These are phyloP conservation scores for Diddensiella santjacobensis DNA, from an alignment of 805 yeast species.

Conservation along the genomic window DNA sequence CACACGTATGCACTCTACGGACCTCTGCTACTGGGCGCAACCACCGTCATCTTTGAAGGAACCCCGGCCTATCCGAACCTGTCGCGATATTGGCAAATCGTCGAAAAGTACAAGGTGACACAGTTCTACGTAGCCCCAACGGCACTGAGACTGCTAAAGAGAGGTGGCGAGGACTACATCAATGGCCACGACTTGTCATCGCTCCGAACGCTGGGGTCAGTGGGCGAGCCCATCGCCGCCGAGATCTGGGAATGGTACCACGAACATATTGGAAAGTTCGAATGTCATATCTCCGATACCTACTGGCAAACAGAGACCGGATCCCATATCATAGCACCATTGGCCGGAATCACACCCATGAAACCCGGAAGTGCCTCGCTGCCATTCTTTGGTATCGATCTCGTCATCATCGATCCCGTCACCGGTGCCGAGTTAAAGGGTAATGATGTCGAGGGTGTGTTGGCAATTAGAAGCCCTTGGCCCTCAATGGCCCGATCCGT, in stretches of 20 bases:
- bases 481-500: constrained; percentile 99
- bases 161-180: constrained; percentile 85
- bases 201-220: constrained; percentile 92
- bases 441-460: constrained; percentile 92
- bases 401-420: constrained; percentile 90
- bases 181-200: constrained; percentile 77
- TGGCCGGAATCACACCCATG: constrained; percentile 91
- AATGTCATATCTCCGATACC: constrained; percentile 91
- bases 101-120: constrained; percentile 85
- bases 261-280: constrained; percentile 82
- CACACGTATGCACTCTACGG: constrained; percentile 96
- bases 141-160: constrained; percentile 83
- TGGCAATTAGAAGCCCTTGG: constrained; percentile 89
- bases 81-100: constrained; percentile 95
- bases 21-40: constrained; percentile 82
- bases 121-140: constrained; percentile 99
- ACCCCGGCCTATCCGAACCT: constrained; percentile 96
- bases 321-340: constrained; percentile 87
- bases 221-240: constrained; percentile 97
- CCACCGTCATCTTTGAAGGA: constrained; percentile 92
- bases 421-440: constrained; percentile 79
- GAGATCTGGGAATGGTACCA: constrained; percentile 99
- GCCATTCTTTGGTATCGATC: constrained; percentile 93
- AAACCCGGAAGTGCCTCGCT: constrained; percentile 97
- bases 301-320: constrained; percentile 99